A percentile compares a stretch with the other conserved stretches of the same genome.
Conservation (phyloP, 306 rosid species). For the Gynostemma pentaphyllum region DNA sequence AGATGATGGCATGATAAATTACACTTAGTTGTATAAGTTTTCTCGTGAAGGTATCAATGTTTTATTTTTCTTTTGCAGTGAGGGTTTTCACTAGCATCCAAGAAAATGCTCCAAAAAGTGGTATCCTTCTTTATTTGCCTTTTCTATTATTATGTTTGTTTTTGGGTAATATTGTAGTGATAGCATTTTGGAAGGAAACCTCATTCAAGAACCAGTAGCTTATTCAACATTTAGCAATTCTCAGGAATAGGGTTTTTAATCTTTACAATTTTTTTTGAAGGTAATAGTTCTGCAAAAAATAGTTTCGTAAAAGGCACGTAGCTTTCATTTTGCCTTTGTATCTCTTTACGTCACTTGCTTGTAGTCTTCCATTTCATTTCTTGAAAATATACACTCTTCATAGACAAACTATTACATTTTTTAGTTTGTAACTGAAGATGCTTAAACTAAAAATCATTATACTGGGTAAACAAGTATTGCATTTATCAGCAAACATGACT, state of each 20-base stretch:
- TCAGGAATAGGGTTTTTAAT: not conserved
- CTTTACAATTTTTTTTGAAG: no score
- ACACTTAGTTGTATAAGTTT: not conserved
- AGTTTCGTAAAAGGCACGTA: not conserved
- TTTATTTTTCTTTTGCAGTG: slow-evolving; percentile 40
- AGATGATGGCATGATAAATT: slow-evolving; percentile 20
- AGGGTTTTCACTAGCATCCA: slow-evolving; percentile 90
- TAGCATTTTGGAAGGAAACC: not conserved
- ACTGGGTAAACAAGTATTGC: not conserved
- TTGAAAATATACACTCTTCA: not conserved
- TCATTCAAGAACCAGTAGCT: not conserved
- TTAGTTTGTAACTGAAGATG: not conserved
- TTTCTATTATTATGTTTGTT: slow-evolving; percentile 4
- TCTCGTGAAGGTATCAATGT: slow-evolving; percentile 3
- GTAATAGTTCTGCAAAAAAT: not conserved
- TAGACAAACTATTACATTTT: not conserved
- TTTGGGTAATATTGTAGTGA: not conserved
- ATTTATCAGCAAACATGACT: not conserved
- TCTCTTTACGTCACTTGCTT: not conserved
- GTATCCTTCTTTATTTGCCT: slow-evolving; percentile 40
- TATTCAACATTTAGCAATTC: not conserved
- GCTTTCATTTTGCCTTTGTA: not conserved
- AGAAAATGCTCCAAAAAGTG: slow-evolving; percentile 74
- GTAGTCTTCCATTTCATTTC: not conserved
- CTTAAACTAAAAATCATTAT: not conserved